Percentiles rank a stretch among this genome's conserved stretches.
phyloP scores from a whole-genome alignment of 2,329 filamentous ascomycete genomes.

The Trichoderma brevicompactum region DNA sequence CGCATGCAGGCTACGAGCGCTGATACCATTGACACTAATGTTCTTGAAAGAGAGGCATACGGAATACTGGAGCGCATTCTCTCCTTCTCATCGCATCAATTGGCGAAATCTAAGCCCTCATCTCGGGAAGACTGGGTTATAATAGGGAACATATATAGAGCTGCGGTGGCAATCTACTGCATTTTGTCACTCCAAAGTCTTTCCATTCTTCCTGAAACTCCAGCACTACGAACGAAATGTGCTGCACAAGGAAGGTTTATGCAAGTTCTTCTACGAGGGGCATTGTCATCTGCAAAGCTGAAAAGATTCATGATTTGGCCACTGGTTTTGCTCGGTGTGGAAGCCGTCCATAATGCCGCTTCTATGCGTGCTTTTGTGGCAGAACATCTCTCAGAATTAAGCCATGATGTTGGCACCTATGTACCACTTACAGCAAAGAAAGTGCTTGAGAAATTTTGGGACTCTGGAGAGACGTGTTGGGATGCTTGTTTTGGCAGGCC shows the following conservation, averaged over 20 bases:
- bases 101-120: not conserved
- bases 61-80: not conserved
- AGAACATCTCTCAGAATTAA: not conserved
- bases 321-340: not conserved
- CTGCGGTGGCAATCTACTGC: constrained; percentile 8
- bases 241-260: not conserved
- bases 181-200: constrained; percentile 6
- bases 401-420: not conserved
- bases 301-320: constrained; percentile 20
- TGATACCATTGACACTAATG: not conserved
- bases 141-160: not conserved
- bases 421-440: not conserved
- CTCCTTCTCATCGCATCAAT: not conserved
- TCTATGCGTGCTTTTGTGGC: not conserved
- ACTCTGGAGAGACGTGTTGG: not conserved
- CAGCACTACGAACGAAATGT: not conserved
- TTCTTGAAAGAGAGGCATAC: not conserved
- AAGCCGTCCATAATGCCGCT: not conserved
- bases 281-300: not conserved
- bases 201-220: not conserved
- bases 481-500: constrained; percentile 14
- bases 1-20: not conserved
- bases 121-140: not conserved
- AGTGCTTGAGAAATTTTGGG: not conserved
- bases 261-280: not conserved